Evolutionary conservation across 2,329 filamentous ascomycete genomes (phyloP).

Genomic region (Dothistroma pini): DNA sequence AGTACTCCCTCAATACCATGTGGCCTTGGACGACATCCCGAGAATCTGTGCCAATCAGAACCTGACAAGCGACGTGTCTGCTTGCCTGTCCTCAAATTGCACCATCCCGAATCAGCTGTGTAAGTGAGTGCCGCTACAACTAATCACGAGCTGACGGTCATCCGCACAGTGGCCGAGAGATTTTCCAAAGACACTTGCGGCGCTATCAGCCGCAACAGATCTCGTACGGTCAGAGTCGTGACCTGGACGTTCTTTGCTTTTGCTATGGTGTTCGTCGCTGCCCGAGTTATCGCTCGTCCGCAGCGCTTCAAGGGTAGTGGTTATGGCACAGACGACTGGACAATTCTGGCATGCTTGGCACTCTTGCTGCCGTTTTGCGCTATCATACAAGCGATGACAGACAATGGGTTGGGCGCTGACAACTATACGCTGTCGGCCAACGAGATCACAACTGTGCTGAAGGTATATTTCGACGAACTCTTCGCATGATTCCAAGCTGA

Average conservation of each 20-base stretch:
- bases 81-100: slow-evolving; percentile 19
- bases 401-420: slow-evolving; percentile 19
- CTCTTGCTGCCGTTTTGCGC: slow-evolving; percentile 17
- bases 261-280: slow-evolving; percentile 17
- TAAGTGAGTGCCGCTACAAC: neutral
- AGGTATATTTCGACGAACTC: slow-evolving; percentile 7
- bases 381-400: slow-evolving; percentile 19
- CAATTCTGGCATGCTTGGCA: slow-evolving; percentile 15
- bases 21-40: slow-evolving; percentile 10
- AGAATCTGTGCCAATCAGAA: slow-evolving; percentile 22
- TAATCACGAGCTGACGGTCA: neutral
- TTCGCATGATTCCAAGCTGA: neutral
- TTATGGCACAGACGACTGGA: slow-evolving; percentile 23
- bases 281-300: slow-evolving; percentile 18
- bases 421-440: slow-evolving; percentile 17
- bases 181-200: slow-evolving; percentile 19
- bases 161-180: slow-evolving; percentile 14
- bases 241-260: slow-evolving; percentile 20
- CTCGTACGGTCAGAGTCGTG: slow-evolving; percentile 7
- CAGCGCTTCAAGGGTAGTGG: slow-evolving; percentile 20
- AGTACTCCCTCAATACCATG: slow-evolving; percentile 18
- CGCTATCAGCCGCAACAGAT: slow-evolving; percentile 13
- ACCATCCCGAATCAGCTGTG: slow-evolving; percentile 19
- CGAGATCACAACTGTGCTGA: slow-evolving; percentile 17
- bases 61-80: slow-evolving; percentile 18